Evolutionary conservation across 192 early-diverging fungal species (phyloP).

Genomic region (Dissophora ornata): DNA sequence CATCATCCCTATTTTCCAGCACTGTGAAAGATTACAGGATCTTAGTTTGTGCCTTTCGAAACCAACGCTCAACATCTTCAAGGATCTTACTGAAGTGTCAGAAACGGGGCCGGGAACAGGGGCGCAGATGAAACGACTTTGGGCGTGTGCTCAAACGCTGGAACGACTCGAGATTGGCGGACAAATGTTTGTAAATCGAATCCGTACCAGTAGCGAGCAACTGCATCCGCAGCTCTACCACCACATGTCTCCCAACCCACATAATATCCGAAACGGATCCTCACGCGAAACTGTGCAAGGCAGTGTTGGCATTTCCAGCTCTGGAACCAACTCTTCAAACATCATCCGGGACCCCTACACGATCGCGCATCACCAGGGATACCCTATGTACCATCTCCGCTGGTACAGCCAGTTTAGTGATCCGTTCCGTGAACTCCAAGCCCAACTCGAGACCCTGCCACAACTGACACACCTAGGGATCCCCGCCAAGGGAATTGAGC

Average conservation of each 20-base stretch:
- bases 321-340: constrained; percentile 1
- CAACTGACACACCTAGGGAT: constrained; percentile 40
- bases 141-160: constrained; percentile 43
- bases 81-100: not conserved
- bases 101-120: not conserved
- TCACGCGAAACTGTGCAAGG: not conserved
- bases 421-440: constrained; percentile 27
- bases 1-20: constrained; percentile 27
- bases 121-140: constrained; percentile 8
- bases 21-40: constrained; percentile 28
- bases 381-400: constrained; percentile 50
- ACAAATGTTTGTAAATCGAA: constrained; percentile 42
- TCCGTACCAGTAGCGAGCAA: constrained; percentile 35
- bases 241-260: constrained; percentile 43
- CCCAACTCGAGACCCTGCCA: constrained; percentile 33
- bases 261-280: constrained; percentile 21
- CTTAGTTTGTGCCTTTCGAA: constrained; percentile 39
- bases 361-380: constrained; percentile 37
- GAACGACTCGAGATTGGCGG: constrained; percentile 41
- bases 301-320: not conserved
- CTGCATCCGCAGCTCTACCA: constrained; percentile 52
- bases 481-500: constrained; percentile 41
- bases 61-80: constrained; percentile 29
- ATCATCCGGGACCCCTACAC: constrained; percentile 36
- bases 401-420: constrained; percentile 25